These are phyloP conservation scores for Tricholoma flavovirens DNA, from an alignment of 768 basidiomycete genomes.

Conservation along the genomic window DNA sequence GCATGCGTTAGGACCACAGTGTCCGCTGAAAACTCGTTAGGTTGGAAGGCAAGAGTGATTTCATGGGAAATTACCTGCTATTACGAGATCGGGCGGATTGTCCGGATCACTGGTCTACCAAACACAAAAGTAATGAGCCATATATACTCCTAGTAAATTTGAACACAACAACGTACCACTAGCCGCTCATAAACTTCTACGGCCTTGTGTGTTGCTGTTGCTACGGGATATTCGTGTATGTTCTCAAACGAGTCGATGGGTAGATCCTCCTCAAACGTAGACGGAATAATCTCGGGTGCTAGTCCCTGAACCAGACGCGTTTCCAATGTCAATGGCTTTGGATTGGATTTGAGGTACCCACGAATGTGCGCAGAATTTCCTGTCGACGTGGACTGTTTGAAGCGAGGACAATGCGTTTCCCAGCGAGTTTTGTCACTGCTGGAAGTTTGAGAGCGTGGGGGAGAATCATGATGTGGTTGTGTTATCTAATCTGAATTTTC, in stretches of 20 bases:
- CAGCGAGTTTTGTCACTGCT: constrained; percentile 57
- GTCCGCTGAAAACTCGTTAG: constrained; percentile 54
- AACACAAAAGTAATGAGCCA: not conserved
- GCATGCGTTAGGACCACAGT: constrained; percentile 88
- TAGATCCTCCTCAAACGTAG: constrained; percentile 73
- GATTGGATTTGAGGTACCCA: constrained; percentile 43
- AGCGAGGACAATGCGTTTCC: constrained; percentile 79
- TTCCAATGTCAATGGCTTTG: no score
- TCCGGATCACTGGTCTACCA: constrained; percentile 49
- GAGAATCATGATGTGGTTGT: constrained; percentile 52
- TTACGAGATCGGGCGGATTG: constrained; percentile 74
- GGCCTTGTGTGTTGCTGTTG: constrained; percentile 74
- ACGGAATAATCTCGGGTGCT: constrained; percentile 37
- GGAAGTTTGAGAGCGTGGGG: constrained; percentile 60
- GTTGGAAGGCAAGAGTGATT: not conserved
- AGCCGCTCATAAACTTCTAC: constrained; percentile 84
- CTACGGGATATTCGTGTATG: constrained; percentile 67
- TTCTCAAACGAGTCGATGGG: constrained; percentile 61
- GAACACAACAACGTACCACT: constrained; percentile 34
- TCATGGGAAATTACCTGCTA: constrained; percentile 45
- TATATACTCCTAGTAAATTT: not conserved
- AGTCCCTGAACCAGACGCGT: constrained; percentile 25
- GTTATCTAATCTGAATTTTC: not conserved
- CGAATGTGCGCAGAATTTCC: constrained; percentile 75
- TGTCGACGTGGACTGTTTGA: constrained; percentile 82